Evolutionary conservation across 2,329 filamentous ascomycete species (phyloP).

Genomic region (Basipetospora chlamydospora): DNA sequence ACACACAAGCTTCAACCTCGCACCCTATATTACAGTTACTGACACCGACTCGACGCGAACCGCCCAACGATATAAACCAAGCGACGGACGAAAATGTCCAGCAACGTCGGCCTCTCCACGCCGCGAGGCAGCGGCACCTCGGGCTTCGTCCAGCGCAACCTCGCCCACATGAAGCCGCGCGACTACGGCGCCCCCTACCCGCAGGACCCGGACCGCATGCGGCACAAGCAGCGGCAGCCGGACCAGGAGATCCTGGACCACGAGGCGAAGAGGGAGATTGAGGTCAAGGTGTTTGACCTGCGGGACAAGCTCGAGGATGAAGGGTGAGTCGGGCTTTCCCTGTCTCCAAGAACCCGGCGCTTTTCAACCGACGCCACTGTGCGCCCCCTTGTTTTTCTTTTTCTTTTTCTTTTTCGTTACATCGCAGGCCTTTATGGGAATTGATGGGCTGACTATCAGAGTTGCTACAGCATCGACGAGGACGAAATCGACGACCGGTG

Average conservation of each 20-base stretch:
- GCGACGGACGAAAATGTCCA: slow-evolving; percentile 57
- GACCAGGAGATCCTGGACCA: slow-evolving; percentile 91
- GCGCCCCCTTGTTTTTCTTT: not conserved
- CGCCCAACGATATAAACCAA: too few species aligned
- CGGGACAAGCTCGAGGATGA: slow-evolving; percentile 86
- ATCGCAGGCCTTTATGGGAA: too few species aligned
- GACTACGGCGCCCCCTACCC: slow-evolving; percentile 68
- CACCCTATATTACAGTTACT: too few species aligned
- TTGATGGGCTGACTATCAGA: not conserved
- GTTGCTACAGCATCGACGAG: slow-evolving; percentile 60
- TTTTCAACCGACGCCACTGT: too few species aligned
- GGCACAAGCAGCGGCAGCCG: slow-evolving; percentile 67
- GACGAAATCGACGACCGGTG: slow-evolving; percentile 69
- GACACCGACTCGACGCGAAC: too few species aligned
- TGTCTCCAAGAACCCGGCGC: too few species aligned
- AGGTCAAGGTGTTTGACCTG: slow-evolving; percentile 86
- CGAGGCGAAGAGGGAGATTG: slow-evolving; percentile 77
- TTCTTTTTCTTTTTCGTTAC: too few species aligned
- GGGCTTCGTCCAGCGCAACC: slow-evolving; percentile 93
- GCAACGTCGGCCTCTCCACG: slow-evolving; percentile 91
- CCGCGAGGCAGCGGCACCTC: slow-evolving; percentile 92
- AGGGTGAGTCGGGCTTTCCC: slow-evolving; percentile 52
- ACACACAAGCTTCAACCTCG: too few species aligned
- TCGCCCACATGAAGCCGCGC: slow-evolving; percentile 74
- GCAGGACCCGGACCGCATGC: slow-evolving; percentile 51